Evolutionary conservation across 2,329 filamentous ascomycete species (phyloP), one percentile per base, ranked within the genome.

Genomic region (Chaetomium strumarium): DNA sequence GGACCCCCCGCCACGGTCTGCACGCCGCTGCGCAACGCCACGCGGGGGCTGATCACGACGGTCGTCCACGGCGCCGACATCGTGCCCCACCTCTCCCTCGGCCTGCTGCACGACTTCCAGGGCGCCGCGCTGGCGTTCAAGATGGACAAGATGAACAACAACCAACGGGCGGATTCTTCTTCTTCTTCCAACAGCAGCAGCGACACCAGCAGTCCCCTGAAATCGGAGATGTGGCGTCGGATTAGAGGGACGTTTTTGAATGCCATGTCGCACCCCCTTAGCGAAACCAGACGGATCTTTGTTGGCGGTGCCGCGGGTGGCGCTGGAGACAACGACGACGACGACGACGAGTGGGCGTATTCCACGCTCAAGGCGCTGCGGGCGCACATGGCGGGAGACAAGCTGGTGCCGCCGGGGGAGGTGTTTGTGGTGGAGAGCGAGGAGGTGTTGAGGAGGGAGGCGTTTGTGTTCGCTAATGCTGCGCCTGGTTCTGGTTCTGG

Each of bases 1-100:
- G 87, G 87, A 0, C 83, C 86, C 1, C 86, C 86, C 0, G 80
- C 85, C 0, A 85, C 84, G 13, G 81, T 90, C 77, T 88, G 85
- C 0, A 75, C 84, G 0, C 79, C 83, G 2, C 75, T 91, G 8
- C 80, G 86, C 39, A 79, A 79, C 53, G 83, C 84, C 11, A 90
- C 87, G 0, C 77, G 84, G 13, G 86, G 85, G 1, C 75, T 91
- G 8, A 85, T 91, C 55, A 91, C 87, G 2, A 89, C 82, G 9
- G 76, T 87, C 5, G 79, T 90, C 11, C 84, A 90, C 61, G 84
- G 84, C 16, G 79, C 83, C 63, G 87, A 91, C 63, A 71, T 90
- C 10, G 85, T 91, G 0, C 87, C 87, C 0, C 83, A 80, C 49
- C 75, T 91, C 5, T 90, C 86, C 0, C 75, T 90, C 0, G 87